These are phyloP conservation scores for Posidonia australis DNA, from an alignment of 106 monocot genomes.

Conservation along the genomic window DNA sequence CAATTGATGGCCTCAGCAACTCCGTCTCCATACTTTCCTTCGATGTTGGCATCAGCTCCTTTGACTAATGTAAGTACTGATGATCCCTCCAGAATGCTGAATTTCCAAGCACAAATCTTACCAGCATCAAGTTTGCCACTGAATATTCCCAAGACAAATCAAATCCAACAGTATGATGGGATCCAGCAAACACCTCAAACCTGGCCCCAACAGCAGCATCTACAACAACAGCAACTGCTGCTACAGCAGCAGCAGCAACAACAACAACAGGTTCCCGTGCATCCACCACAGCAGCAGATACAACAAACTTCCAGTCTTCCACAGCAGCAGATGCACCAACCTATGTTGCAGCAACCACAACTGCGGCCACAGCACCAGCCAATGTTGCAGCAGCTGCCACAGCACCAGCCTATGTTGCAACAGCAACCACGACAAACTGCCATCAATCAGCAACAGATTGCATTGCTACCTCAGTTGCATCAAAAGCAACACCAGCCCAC, in stretches of 20 bases:
- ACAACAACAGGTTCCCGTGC: constrained; percentile 14
- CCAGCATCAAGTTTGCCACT: constrained; percentile 32
- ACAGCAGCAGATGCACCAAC: constrained; percentile 18
- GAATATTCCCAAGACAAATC: constrained; percentile 25
- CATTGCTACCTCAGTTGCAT: neutral
- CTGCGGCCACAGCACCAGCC: constrained; percentile 1
- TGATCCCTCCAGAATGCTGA: constrained; percentile 39
- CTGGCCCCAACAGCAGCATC: constrained; percentile 21
- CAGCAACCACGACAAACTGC: constrained; percentile 9
- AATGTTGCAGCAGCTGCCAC: neutral
- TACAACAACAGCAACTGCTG: neutral
- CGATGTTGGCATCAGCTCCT: constrained; percentile 24
- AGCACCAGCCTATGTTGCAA: neutral
- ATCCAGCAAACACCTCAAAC: constrained; percentile 23
- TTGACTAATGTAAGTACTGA: constrained; percentile 26
- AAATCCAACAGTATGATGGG: constrained; percentile 28
- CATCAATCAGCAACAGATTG: constrained; percentile 10
- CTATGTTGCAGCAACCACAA: constrained; percentile 11
- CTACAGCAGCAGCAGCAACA: constrained; percentile 21
- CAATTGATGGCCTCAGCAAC: constrained; percentile 30
- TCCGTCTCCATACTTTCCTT: constrained; percentile 34
- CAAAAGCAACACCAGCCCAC: constrained; percentile 2
- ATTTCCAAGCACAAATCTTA: constrained; percentile 39
- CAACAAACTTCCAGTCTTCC: constrained; percentile 9
- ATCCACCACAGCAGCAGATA: constrained; percentile 13